phyloP scores from a whole-genome alignment of 106 monocot species.

The Apostasia ramifera region DNA sequence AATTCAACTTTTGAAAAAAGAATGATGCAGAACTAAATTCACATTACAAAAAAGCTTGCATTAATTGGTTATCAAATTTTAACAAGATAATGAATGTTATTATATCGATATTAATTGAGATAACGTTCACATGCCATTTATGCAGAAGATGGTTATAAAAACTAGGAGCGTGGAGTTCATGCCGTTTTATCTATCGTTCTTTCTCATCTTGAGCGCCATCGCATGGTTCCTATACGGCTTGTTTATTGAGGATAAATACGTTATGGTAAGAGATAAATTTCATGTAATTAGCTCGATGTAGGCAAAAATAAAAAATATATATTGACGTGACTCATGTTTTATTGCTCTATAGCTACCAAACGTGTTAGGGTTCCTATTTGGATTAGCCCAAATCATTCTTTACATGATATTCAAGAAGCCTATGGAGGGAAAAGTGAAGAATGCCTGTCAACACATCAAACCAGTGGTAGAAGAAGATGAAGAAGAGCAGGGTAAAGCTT shows the following conservation, averaged over 20 bases:
- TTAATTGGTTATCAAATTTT: too few relatives aligned
- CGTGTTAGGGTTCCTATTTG: slow-evolving; percentile 45
- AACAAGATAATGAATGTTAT: too few relatives aligned
- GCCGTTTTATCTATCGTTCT: slow-evolving; percentile 33
- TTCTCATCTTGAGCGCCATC: slow-evolving; percentile 30
- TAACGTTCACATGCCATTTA: background rate
- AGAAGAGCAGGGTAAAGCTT: background rate
- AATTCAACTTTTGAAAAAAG: too few relatives aligned
- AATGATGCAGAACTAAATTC: too few relatives aligned
- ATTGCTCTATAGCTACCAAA: slow-evolving; percentile 38
- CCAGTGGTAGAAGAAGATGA: background rate
- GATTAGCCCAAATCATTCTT: slow-evolving; percentile 41
- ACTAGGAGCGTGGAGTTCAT: slow-evolving; percentile 77
- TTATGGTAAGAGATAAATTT: slow-evolving; percentile 10
- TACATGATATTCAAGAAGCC: slow-evolving; percentile 39
- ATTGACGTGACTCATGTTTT: background rate
- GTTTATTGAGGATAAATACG: slow-evolving; percentile 26
- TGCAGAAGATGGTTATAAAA: slow-evolving; percentile 44
- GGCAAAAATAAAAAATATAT: background rate
- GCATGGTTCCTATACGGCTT: slow-evolving; percentile 34
- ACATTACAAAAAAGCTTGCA: too few relatives aligned
- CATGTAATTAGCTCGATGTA: background rate
- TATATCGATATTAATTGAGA: too few relatives aligned
- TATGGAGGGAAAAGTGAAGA: background rate
- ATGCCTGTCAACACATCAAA: too few relatives aligned